Evolutionary conservation across 257 asterid genomes (phyloP), one percentile per base, ranked within the genome.

Genomic region (Solanum bulbocastanum): DNA sequence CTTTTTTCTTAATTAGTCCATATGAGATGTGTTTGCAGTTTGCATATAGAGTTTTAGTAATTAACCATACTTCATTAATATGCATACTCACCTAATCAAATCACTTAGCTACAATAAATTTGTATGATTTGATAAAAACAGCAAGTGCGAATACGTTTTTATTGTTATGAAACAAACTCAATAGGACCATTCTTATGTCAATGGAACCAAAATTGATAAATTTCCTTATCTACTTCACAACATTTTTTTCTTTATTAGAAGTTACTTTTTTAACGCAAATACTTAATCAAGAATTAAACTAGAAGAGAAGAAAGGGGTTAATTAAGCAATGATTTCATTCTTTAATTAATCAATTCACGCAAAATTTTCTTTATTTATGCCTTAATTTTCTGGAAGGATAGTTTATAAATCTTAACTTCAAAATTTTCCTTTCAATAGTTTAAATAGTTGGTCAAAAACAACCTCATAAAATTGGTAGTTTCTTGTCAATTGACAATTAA

Each of bases 131-230:
- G 0, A 6, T 25, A 30, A 6, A 68, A 68, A 25, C 0, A 68
- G 0, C 10, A 3, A 0, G 0, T 3, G 37, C 10, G 0, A 68
- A 1, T 13, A 68, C 0, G 0, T 12, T 25, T 68, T 33, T 2
- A 32, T 15, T 1, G 13, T 15, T 0, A 71, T 4, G 2, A 18
- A 2, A 33, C 0, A 33, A 15, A 16, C 23, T 0, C 76, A 69
- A 69, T 30, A 30, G 18, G 76, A 30, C 3, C 76, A 30, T 32
- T 71, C 6, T 71, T 1, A 32, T 32, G 76, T 71, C 81, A 72
- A 0, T 20, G 1, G 10, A 56, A 56, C 65, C 81, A 15, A 72
- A 33, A 72, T 72, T 4, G 27, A 8, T 36, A 74, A 36, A 74
- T 5, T 22, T 22, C 14, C 82, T 36, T 2, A 4, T 74, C 52